phyloP scores from a whole-genome alignment of 257 asterid species.

The Jacaranda copaia region DNA sequence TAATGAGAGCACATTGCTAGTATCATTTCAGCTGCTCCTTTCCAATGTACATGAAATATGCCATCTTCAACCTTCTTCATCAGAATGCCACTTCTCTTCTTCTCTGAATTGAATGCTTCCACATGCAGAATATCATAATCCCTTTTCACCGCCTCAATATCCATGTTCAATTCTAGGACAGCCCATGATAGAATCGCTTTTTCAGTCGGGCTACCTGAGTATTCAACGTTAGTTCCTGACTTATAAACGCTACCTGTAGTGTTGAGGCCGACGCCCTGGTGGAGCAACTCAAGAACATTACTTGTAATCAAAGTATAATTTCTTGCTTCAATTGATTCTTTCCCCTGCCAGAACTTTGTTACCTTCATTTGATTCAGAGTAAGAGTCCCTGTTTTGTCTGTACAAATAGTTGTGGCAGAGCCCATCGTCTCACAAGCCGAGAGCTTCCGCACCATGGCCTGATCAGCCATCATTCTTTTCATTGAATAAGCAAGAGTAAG shows the following conservation, averaged over 20 bases:
- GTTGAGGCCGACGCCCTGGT: slow-evolving; percentile 55
- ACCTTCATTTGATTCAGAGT: slow-evolving; percentile 34
- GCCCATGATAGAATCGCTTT: slow-evolving; percentile 51
- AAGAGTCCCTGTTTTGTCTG: slow-evolving; percentile 30
- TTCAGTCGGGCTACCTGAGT: slow-evolving; percentile 49
- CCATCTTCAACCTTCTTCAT: slow-evolving; percentile 27
- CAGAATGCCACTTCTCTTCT: slow-evolving; percentile 32
- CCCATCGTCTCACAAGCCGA: slow-evolving; percentile 36
- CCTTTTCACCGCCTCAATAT: slow-evolving; percentile 33
- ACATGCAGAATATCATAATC: slow-evolving; percentile 16
- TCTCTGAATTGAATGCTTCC: slow-evolving; percentile 35
- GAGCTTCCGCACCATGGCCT: slow-evolving; percentile 27
- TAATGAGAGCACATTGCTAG: slow-evolving; percentile 56
- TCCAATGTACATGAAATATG: slow-evolving; percentile 57
- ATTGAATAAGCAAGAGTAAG: slow-evolving; percentile 39
- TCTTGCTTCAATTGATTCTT: slow-evolving; percentile 23
- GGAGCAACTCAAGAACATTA: slow-evolving; percentile 42
- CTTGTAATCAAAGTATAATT: slow-evolving; percentile 23
- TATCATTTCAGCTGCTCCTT: slow-evolving; percentile 75
- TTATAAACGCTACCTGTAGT: slow-evolving; percentile 56
- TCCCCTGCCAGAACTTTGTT: slow-evolving; percentile 43
- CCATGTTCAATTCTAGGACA: slow-evolving; percentile 36
- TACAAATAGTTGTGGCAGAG: slow-evolving; percentile 29
- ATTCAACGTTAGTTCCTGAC: slow-evolving; percentile 22
- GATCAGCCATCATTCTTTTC: slow-evolving; percentile 44